Percentiles rank a stretch among this genome's conserved stretches.
Evolutionary conservation across 2,329 filamentous ascomycete genomes (phyloP).

Genomic region (Annulohypoxylon truncatum): DNA sequence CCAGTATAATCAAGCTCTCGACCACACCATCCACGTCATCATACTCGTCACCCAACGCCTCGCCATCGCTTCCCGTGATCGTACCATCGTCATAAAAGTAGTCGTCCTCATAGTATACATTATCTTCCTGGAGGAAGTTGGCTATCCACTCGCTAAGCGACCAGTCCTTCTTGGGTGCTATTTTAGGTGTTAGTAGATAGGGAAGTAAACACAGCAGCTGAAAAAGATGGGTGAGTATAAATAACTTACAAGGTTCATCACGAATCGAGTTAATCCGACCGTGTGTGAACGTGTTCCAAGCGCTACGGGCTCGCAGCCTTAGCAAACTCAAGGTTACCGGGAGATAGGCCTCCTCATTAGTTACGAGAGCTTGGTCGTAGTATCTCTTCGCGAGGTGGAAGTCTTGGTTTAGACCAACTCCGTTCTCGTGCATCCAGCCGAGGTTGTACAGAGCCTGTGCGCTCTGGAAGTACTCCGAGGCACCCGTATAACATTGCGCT

Average conservation of each 20-base stretch:
- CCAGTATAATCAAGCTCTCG: conserved; percentile 87
- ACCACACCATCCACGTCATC: conserved; percentile 82
- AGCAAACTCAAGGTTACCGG: conserved; percentile 90
- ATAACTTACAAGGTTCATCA: conserved; percentile 81
- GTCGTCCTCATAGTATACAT: conserved; percentile 70
- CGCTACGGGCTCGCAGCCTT: conserved; percentile 85
- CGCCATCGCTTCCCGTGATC: conserved; percentile 66
- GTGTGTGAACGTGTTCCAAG: conserved; percentile 93
- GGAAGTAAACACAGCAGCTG: background rate
- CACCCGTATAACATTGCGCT: conserved; percentile 90
- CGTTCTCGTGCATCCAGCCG: conserved; percentile 99
- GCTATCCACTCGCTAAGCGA: conserved; percentile 87
- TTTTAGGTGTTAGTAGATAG: conserved; percentile 45
- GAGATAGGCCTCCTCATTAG: conserved; percentile 92
- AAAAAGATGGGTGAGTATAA: background rate
- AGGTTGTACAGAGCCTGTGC: conserved; percentile 97
- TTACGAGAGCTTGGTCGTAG: conserved; percentile 91
- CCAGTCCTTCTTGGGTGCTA: conserved; percentile 77
- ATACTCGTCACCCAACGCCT: conserved; percentile 65
- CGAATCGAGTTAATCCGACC: conserved; percentile 93
- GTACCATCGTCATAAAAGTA: conserved; percentile 67
- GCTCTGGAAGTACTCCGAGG: conserved; percentile 89
- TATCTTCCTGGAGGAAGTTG: conserved; percentile 81
- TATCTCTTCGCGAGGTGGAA: conserved; percentile 97
- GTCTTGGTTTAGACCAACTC: conserved; percentile 90